Base-by-base conservation (phyloP, 306 rosid genomes). In the Alnus rubra region DNA sequence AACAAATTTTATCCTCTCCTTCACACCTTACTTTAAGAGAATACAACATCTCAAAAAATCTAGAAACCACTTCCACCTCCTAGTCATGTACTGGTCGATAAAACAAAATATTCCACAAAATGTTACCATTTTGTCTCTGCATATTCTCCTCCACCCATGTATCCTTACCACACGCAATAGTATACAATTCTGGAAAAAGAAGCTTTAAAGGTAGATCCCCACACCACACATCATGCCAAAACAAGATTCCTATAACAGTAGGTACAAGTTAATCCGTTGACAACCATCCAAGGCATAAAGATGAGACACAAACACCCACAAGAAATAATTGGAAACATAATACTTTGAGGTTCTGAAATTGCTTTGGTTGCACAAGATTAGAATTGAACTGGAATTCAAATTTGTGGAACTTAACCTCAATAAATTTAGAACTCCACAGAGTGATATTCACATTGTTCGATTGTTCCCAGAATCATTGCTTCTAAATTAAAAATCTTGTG, bases 381-480 rank as follows among this genome's bases (percentile, higher is more conserved):
- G 11, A 58, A 58, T 23, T 58, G 7, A 23, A n/a, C 9, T 14
- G 35, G 64, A 11, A 58, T 58, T 23, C 30, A 4, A 58, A 58
- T n/a, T 19, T 58, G 10, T 28, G 9, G 30, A 58, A 23, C 0
- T 9, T 11, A 58, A n/a, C 16, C 28, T 19, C 16, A 1, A 28
- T 4, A 23, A 58, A 58, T 23, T 23, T 4, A 58, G 64, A 58
- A 28, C 64, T 58, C 13, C 64, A 3, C 23, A 58, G 14, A 23
- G 64, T 28, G 4, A 19, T 3, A 58, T 19, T 19, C 35, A 58
- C 64, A 11, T 19, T 28, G 35, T 23, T 42, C 45, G 7, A 42
- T 42, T 42, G 45, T 58, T 58, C 33, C 64, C 64, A 58, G 64
- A 58, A 58, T 58, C 64, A 58, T 18, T 58, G 33, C 64, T 58